A percentile compares a stretch with the other conserved stretches of the same genome.
These are phyloP conservation scores for Populus alba DNA, from an alignment of 345 rosid genomes.

Conservation along the genomic window DNA sequence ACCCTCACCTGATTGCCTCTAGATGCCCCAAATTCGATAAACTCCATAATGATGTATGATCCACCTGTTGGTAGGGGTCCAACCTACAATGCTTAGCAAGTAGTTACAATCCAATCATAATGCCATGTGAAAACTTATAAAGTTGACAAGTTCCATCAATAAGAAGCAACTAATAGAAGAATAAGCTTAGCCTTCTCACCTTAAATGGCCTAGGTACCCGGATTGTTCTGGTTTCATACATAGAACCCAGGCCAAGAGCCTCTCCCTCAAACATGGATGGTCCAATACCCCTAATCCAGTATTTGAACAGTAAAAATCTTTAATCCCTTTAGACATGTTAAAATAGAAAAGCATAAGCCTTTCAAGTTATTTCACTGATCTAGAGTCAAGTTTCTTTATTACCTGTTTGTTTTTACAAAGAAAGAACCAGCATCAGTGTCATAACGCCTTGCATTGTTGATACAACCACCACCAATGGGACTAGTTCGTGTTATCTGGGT, in stretches of 20 bases:
- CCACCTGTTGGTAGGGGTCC: conserved; percentile 77
- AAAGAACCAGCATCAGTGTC: conserved; percentile 80
- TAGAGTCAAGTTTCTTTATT: neutral
- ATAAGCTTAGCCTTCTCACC: conserved; percentile 37
- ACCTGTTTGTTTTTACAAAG: conserved; percentile 92
- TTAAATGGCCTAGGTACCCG: conserved; percentile 81
- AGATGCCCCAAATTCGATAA: conserved; percentile 70
- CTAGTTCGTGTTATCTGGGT: conserved; percentile 58
- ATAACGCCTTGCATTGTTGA: conserved; percentile 70
- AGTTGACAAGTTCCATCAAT: neutral
- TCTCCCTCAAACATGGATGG: conserved; percentile 89
- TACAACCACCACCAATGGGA: conserved; percentile 92
- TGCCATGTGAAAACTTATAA: neutral
- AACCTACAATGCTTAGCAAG: conserved; percentile 41
- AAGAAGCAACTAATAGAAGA: neutral
- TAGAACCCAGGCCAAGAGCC: conserved; percentile 85
- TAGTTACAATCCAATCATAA: conserved; percentile 3
- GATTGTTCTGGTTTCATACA: conserved; percentile 73
- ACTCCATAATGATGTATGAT: conserved; percentile 90
- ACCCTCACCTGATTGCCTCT: conserved; percentile 74
- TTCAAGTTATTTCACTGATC: neutral
- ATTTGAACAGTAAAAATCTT: conserved; percentile 9
- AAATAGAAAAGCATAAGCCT: conserved; percentile 1
- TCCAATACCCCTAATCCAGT: conserved; percentile 61
- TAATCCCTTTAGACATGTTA: conserved; percentile 5